Base-by-base conservation (phyloP, 371 early-diverging fungal genomes). In the Scutellospora calospora region DNA sequence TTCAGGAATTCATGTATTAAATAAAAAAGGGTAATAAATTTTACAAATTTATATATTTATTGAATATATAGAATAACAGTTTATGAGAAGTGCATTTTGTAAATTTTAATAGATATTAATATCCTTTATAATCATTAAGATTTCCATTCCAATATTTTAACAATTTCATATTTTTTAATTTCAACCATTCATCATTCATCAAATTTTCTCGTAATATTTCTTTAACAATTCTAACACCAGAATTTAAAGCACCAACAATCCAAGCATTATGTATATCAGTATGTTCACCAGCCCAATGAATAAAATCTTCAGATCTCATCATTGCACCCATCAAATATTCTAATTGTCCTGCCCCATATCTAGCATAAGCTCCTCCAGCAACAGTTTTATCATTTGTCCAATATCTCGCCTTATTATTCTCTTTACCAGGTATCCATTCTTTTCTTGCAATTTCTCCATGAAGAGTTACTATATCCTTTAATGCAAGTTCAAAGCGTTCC, bases 211-310 rank as follows among this genome's bases (percentile, higher is more conserved):
- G 0, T 6, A 66, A 66, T 14, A 66, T 38, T 18, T 66, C 66
- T 20, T 20, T 38, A 38, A 38, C n/a, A 20, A 66, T 38, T 66
- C 66, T 33, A 20, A 66, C 66, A 5, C 18, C 66, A 1, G 66
- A 66, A 66, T 66, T 66, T 20, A 66, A 38, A 16, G 66, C 66
- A 5, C 38, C 66, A 38, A 35, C 35, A 66, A 66, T 66, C 66
- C 41, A 66, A n/a, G n/a, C 66, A 66, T 66, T 9, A 66, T 38
- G 66, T 38, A 66, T 38, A 11, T 66, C 66, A 16, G 66, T 38
- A 38, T 66, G 41, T 38, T 66, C 66, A 11, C 66, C 66, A 20
- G 66, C 66, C 66, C 66, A 66, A 66, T 66, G 9, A 5, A 66
- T 66, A 41, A 5, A 2, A 20, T 35, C 18, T 38, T 38, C 41